Evolutionary conservation across 768 basidiomycete genomes (phyloP).

Genomic region (Psilocybe sp.): DNA sequence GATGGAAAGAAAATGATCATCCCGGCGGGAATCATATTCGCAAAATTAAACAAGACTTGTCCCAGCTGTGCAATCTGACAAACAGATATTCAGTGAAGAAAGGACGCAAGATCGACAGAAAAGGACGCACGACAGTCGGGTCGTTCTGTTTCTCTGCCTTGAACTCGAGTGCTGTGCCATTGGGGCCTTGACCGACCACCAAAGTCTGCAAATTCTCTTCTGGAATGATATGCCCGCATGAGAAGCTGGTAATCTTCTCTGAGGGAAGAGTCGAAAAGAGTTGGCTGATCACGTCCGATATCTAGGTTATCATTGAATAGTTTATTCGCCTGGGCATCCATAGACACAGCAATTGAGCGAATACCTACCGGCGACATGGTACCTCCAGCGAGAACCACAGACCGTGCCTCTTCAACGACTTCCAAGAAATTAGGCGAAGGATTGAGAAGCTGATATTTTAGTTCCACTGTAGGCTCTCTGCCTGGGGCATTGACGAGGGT

Average conservation of each 20-base stretch:
- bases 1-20: slow-evolving; percentile 95
- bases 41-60: slow-evolving; percentile 77
- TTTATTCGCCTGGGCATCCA: not conserved
- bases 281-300: slow-evolving; percentile 82
- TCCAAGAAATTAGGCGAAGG: slow-evolving; percentile 84
- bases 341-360: not conserved
- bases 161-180: slow-evolving; percentile 74
- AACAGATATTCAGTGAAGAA: not conserved
- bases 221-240: slow-evolving; percentile 92
- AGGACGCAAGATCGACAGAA: not conserved
- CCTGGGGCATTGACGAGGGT: slow-evolving; percentile 36
- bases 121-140: slow-evolving; percentile 49
- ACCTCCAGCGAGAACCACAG: slow-evolving; percentile 91
- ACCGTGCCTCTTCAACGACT: slow-evolving; percentile 76
- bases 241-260: slow-evolving; percentile 72
- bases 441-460: slow-evolving; percentile 92
- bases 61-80: slow-evolving; percentile 78
- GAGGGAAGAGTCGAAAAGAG: slow-evolving; percentile 66
- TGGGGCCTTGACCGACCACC: slow-evolving; percentile 72
- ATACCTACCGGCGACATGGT: slow-evolving; percentile 93
- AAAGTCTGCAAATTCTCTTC: slow-evolving; percentile 72
- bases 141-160: slow-evolving; percentile 76
- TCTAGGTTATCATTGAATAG: slow-evolving; percentile 43
- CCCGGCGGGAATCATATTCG: slow-evolving; percentile 76
- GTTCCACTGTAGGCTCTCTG: slow-evolving; percentile 46